Percentiles rank a stretch among this genome's conserved stretches.
Conservation (phyloP, 805 yeast genomes). For the Kazachstania bromeliacearum region DNA sequence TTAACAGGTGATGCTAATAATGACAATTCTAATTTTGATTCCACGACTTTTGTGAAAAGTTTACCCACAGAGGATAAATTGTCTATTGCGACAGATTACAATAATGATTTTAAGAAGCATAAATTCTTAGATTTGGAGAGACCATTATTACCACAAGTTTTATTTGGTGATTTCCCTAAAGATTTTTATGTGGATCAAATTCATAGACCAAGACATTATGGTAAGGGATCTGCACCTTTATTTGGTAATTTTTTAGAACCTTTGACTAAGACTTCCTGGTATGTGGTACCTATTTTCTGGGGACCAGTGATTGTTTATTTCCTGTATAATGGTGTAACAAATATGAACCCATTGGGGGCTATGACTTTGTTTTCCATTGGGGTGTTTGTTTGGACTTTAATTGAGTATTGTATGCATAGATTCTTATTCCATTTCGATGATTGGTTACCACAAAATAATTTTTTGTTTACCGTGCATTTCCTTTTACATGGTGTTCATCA, state of each 20-base stretch:
- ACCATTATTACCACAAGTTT: conserved; percentile 75
- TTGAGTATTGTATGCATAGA: conserved; percentile 84
- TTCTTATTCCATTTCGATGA: conserved; percentile 88
- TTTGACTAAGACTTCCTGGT: conserved; percentile 87
- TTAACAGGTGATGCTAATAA: conserved; percentile 30
- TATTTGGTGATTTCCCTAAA: conserved; percentile 65
- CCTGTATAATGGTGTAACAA: conserved; percentile 48
- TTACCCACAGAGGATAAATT: conserved; percentile 68
- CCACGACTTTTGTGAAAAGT: conserved; percentile 45
- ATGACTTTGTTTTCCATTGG: conserved; percentile 64
- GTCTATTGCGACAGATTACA: conserved; percentile 68
- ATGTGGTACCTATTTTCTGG: conserved; percentile 83
- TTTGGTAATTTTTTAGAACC: conserved; percentile 96
- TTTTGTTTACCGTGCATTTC: conserved; percentile 76
- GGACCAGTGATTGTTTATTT: conserved; percentile 65
- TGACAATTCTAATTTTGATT: conserved; percentile 33
- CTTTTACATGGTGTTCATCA: conserved; percentile 94
- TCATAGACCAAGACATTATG: conserved; percentile 96
- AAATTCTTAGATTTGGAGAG: conserved; percentile 76
- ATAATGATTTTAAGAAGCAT: conserved; percentile 63
- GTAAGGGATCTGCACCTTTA: conserved; percentile 90
- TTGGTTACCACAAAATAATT: conserved; percentile 69
- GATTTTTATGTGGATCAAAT: conserved; percentile 93
- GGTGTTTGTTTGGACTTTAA: conserved; percentile 83
- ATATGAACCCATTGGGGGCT: conserved; percentile 37